Conservation (phyloP, 2,329 filamentous ascomycete species). For the Leptoxyphium fumago region DNA sequence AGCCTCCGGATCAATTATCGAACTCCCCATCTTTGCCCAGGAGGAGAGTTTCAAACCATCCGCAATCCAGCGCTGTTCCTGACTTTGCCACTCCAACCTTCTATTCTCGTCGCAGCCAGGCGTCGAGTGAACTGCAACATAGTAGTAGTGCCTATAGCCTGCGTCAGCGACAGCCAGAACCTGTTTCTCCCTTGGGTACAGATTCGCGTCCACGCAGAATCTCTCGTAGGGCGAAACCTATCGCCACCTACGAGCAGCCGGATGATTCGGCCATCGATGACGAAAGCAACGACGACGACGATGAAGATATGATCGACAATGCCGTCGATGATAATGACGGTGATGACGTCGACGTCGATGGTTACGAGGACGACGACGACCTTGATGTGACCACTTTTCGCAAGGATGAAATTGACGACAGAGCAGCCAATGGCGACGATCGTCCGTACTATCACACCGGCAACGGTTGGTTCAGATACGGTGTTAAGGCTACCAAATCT, state of each 20-base stretch:
- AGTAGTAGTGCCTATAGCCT: background rate
- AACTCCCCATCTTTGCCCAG: background rate
- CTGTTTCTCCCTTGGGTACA: background rate
- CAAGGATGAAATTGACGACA: slow-evolving; percentile 7
- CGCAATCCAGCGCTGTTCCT: background rate
- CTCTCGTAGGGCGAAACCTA: background rate
- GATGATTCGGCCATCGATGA: too few species aligned
- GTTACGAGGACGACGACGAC: slow-evolving; percentile 1
- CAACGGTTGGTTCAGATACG: slow-evolving; percentile 12
- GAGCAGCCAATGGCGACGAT: slow-evolving; percentile 1
- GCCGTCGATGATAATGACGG: background rate
- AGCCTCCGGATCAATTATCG: background rate
- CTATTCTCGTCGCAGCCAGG: background rate
- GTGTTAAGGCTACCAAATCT: slow-evolving; percentile 1
- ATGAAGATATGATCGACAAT: background rate
- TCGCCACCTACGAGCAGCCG: background rate
- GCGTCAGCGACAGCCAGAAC: background rate
- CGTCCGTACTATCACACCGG: slow-evolving; percentile 9
- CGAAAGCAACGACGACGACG: background rate
- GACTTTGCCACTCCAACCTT: background rate
- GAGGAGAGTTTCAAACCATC: background rate
- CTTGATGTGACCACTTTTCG: slow-evolving; percentile 5
- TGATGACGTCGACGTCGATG: background rate
- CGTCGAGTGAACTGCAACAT: background rate
- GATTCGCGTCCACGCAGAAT: background rate